Conservation (phyloP, 805 yeast species). For the Lachancea nothofagi region DNA sequence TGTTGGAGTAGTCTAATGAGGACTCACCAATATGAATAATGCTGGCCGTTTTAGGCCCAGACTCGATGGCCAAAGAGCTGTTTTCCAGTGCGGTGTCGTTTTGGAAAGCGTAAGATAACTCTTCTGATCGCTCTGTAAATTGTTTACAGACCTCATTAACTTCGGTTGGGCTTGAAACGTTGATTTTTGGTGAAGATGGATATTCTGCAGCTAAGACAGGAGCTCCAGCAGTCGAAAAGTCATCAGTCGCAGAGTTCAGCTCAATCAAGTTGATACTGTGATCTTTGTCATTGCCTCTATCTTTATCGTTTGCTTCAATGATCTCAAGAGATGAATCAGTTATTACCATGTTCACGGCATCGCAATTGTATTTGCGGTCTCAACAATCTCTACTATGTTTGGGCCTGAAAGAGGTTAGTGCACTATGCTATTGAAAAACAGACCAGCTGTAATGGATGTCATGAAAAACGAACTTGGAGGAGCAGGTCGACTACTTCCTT, state of each 20-base stretch:
- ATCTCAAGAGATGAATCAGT: conserved; percentile 8
- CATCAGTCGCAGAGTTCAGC: conserved; percentile 6
- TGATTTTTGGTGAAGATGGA: conserved; percentile 17
- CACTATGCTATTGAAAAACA: no score
- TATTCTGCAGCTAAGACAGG: conserved; percentile 3
- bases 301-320: conserved; percentile 1
- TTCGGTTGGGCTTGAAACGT: neutral
- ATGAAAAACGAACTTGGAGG: conserved; percentile 1
- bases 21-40: neutral
- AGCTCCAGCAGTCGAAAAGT: neutral
- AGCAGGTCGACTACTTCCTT: neutral
- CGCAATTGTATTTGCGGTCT: no score
- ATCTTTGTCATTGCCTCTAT: no score
- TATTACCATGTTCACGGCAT: neutral
- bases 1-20: neutral
- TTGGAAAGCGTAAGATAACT: conserved; percentile 21
- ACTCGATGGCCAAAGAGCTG: neutral
- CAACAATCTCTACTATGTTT: neutral
- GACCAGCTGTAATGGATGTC: neutral
- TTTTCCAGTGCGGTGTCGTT: conserved; percentile 15
- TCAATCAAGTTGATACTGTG: conserved; percentile 4
- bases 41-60: neutral
- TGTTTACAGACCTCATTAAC: neutral
- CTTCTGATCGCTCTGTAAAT: conserved; percentile 14
- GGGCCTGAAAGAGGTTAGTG: no score